phyloP scores from a whole-genome alignment of 1,284 basidiomycete genomes.

The Takashimella koratensis region DNA sequence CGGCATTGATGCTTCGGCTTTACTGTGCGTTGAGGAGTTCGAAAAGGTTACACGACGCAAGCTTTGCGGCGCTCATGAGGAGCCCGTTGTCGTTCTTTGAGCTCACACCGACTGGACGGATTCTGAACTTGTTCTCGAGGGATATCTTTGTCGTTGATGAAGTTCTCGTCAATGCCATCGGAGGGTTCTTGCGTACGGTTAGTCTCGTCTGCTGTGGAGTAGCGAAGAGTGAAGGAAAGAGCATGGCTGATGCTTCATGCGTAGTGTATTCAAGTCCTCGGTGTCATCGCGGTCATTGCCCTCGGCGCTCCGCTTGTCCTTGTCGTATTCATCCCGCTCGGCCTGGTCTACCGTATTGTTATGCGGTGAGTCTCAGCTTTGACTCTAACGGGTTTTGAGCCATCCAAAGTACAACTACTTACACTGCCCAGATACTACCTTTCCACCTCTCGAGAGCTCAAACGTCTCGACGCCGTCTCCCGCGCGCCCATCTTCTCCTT shows the following conservation, averaged over 20 bases:
- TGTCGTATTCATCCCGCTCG: slow-evolving; percentile 67
- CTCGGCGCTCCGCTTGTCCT: slow-evolving; percentile 78
- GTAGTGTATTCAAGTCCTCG: slow-evolving; percentile 54
- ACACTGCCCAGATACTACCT: slow-evolving; percentile 69
- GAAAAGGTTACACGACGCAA: slow-evolving; percentile 65
- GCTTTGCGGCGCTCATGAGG: slow-evolving; percentile 63
- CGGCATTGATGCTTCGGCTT: slow-evolving; percentile 69
- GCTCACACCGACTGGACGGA: slow-evolving; percentile 66
- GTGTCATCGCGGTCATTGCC: slow-evolving; percentile 75
- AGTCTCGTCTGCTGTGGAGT: too few relatives aligned
- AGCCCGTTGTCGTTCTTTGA: slow-evolving; percentile 87
- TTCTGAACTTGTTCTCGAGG: slow-evolving; percentile 70
- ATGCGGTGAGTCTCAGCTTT: slow-evolving; percentile 59
- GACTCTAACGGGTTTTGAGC: too few relatives aligned
- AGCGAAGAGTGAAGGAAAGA: slow-evolving; percentile 8
- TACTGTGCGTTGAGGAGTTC: slow-evolving; percentile 73
- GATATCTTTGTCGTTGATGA: slow-evolving; percentile 90
- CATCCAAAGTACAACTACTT: background rate
- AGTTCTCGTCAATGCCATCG: slow-evolving; percentile 67
- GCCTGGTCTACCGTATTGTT: slow-evolving; percentile 69
- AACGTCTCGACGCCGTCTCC: slow-evolving; percentile 84
- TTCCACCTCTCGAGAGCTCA: slow-evolving; percentile 83
- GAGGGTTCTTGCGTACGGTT: slow-evolving; percentile 62
- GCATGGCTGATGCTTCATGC: slow-evolving; percentile 13
- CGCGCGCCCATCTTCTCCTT: slow-evolving; percentile 85